These are phyloP conservation scores for Drosera capensis DNA, from an alignment of 148 eudicot genomes.

Conservation along the genomic window DNA sequence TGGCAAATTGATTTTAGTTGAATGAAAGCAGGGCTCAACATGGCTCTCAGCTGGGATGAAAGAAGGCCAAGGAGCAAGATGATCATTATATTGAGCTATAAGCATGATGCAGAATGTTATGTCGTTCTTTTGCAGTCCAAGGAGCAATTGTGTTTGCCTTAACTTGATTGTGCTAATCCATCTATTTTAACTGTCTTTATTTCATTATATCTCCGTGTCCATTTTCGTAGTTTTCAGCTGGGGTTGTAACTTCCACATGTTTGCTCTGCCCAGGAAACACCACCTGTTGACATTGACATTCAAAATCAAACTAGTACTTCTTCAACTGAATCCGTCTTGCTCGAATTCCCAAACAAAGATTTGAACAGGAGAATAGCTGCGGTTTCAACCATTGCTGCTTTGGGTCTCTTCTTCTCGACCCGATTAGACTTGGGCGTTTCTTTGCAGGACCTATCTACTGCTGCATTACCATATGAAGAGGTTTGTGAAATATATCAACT, in stretches of 20 bases:
- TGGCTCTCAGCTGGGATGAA: no score
- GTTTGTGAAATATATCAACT: slow-evolving; percentile 14
- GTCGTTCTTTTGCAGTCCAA: no score
- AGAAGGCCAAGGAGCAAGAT: no score
- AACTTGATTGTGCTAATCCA: neutral
- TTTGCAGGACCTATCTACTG: slow-evolving; percentile 65
- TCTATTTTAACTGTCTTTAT: neutral
- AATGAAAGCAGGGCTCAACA: no score
- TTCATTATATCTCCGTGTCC: neutral
- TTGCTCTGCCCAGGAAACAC: slow-evolving; percentile 34
- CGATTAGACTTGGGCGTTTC: slow-evolving; percentile 78
- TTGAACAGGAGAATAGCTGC: neutral
- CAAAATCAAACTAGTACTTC: slow-evolving; percentile 6
- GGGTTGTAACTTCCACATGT: neutral
- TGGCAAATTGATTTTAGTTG: no score
- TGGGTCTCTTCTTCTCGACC: no score
- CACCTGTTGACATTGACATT: slow-evolving; percentile 16
- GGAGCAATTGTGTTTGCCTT: no score
- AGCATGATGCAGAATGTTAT: no score
- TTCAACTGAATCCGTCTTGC: neutral
- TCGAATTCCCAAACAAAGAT: neutral
- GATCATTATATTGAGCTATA: no score
- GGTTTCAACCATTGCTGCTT: neutral
- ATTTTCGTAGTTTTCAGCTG: neutral
- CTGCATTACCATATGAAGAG: slow-evolving; percentile 78